Conservation (phyloP, 345 rosid genomes). For the Lumnitzera littorea region DNA sequence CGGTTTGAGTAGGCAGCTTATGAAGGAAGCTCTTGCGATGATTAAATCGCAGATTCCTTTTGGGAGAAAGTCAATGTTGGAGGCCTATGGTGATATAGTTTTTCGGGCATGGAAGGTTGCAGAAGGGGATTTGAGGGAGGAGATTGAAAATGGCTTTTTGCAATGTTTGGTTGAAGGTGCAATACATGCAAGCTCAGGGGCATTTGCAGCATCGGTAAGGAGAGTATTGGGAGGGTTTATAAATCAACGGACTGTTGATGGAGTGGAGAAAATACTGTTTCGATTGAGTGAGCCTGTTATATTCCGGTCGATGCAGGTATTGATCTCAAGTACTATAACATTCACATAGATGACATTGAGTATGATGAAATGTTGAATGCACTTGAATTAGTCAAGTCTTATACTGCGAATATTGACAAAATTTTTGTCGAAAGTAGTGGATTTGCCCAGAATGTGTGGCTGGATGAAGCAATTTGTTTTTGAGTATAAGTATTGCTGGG, state of each 20-base stretch:
- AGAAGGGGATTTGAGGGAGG: slow-evolving; percentile 45
- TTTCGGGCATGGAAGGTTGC: slow-evolving; percentile 80
- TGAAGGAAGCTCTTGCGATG: slow-evolving; percentile 77
- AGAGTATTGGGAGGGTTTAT: slow-evolving; percentile 76
- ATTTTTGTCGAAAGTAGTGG: no score
- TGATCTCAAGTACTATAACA: neutral
- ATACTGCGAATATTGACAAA: no score
- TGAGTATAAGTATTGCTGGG: no score
- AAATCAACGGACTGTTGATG: slow-evolving; percentile 56
- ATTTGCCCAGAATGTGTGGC: no score
- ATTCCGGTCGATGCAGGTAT: slow-evolving; percentile 84
- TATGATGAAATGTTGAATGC: neutral
- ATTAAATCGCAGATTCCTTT: slow-evolving; percentile 77
- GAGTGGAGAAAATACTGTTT: slow-evolving; percentile 83
- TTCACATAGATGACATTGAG: no score
- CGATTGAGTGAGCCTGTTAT: slow-evolving; percentile 78
- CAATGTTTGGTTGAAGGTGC: slow-evolving; percentile 69
- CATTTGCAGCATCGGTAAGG: slow-evolving; percentile 64
- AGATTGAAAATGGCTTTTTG: slow-evolving; percentile 70
- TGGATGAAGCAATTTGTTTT: no score
- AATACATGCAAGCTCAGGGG: slow-evolving; percentile 42
- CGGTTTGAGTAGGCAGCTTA: slow-evolving; percentile 64
- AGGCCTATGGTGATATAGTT: slow-evolving; percentile 73
- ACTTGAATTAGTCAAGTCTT: neutral
- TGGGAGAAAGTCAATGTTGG: slow-evolving; percentile 81